Conservation (phyloP, 129 eudicot genomes). For the Pseudognaphalium luteoalbum region DNA sequence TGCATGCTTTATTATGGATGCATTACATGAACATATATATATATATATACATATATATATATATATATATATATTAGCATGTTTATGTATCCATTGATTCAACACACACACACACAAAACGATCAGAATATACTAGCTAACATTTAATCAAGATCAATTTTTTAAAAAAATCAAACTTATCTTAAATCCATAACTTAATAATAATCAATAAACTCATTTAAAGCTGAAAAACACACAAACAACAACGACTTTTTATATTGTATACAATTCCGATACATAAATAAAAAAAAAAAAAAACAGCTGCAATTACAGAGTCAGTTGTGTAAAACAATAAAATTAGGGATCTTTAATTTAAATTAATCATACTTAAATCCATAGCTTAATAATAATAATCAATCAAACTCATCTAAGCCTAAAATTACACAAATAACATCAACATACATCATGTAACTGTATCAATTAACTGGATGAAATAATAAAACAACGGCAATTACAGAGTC, state of each 20-base stretch:
- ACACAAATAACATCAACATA: neutral
- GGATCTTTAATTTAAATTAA: neutral
- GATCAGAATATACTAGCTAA: neutral
- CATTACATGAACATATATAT: neutral
- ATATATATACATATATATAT: too few relatives aligned
- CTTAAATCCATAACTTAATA: neutral
- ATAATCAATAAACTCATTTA: neutral
- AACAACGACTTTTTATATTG: neutral
- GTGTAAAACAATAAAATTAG: neutral
- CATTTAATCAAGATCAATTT: neutral
- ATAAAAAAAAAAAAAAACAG: neutral
- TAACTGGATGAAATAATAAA: neutral
- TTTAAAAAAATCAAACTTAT: too few relatives aligned
- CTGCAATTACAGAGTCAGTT: neutral
- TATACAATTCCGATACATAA: neutral
- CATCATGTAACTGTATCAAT: neutral
- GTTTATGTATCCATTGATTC: neutral
- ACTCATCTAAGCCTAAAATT: neutral
- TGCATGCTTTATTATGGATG: neutral
- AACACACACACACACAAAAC: neutral
- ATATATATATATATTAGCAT: too few relatives aligned
- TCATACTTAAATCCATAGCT: neutral
- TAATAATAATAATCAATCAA: neutral
- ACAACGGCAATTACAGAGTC: neutral
- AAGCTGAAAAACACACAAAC: neutral